Evolutionary conservation across 1,284 basidiomycete genomes (phyloP), one percentile per base, ranked within the genome.

Genomic region (Blastosporella zonata): DNA sequence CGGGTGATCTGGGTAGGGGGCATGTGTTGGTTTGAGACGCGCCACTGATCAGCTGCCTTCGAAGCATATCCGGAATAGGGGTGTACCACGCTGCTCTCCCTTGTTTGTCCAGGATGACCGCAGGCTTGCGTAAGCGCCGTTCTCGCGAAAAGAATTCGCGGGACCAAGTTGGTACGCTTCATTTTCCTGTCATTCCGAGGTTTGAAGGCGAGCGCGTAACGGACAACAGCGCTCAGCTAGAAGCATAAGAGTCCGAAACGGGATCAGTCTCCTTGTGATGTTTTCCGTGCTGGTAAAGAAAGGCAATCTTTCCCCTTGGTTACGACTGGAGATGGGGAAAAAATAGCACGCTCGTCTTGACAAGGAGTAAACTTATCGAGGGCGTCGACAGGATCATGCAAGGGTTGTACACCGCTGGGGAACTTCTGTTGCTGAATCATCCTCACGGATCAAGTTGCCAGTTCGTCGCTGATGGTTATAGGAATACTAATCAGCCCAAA

Each of bases 391-490:
- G n/a, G 31, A 33, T 33, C 31, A 33, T 33, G n/a, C 28, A 21
- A 33, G 37, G 37, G 21, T 23, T 25, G 17, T 18, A 13, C 34
- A 18, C n/a, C n/a, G n/a, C n/a, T n/a, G n/a, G n/a, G n/a, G n/a
- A n/a, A n/a, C 2, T 18, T 18, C 15, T 18, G 22, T 12, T 48
- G 27, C n/a, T 43, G 33, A 27, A 31, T 21, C 35, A 35, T 38
- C 39, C 34, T 42, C 27, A 21, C 43, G 48, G 43, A 49, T 49
- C 48, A 49, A 25, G 27, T 21, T 33, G 47, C 13, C 47, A 43
- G 27, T 49, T n/a, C 47, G 37, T 45, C 43, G 48, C 23, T 49
- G 36, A 33, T 47, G 39, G 38, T 41, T 7, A 41, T 41, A 36
- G 8, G 12, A 9, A 10, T 2, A 33, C 5, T 4, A 35, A 12